These are phyloP conservation scores for Antarctomyces pellizariae DNA, from an alignment of 495 filamentous ascomycete genomes.

Conservation along the genomic window DNA sequence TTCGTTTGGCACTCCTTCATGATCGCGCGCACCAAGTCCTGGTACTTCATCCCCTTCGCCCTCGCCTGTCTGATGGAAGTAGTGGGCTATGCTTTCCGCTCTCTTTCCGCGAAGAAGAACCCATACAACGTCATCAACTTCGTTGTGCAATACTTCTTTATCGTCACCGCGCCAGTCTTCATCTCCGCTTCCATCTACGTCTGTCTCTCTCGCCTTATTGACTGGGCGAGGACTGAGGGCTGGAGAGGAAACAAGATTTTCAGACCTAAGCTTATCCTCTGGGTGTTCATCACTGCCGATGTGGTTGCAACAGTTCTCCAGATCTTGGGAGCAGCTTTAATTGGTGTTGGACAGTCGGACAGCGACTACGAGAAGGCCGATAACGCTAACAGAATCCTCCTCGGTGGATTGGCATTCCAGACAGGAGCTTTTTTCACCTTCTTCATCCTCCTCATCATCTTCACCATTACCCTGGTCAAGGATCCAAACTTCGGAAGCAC, in stretches of 20 bases:
- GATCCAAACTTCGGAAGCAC: conserved; percentile 2
- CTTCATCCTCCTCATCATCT: conserved; percentile 15
- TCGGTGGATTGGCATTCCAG: conserved; percentile 26
- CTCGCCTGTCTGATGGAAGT: conserved; percentile 19
- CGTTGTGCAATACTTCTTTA: conserved; percentile 34
- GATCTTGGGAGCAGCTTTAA: conserved; percentile 23
- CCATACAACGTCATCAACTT: conserved; percentile 28
- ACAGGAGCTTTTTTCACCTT: conserved; percentile 25
- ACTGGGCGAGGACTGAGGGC: conserved; percentile 5
- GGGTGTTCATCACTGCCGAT: conserved; percentile 25
- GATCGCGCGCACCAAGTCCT: conserved; percentile 10
- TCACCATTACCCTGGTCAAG: conserved; percentile 14
- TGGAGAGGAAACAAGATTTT: conserved; percentile 13
- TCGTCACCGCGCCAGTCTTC: conserved; percentile 31
- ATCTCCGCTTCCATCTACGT: conserved; percentile 29
- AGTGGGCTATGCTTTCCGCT: conserved; percentile 21
- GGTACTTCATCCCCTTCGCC: conserved; percentile 13
- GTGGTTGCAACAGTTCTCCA: conserved; percentile 26
- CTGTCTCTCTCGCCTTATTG: conserved; percentile 21
- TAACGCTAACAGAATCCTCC: conserved; percentile 24
- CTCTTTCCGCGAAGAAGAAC: conserved; percentile 17
- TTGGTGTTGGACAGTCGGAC: conserved; percentile 18
- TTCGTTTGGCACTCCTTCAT: conserved; percentile 13
- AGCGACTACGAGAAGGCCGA: conserved; percentile 19
- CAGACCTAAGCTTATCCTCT: conserved; percentile 17